Evolutionary conservation across 1,139 yeast species (phyloP), one percentile per base, ranked within the genome.

Genomic region (Debaryomyces udenii): DNA sequence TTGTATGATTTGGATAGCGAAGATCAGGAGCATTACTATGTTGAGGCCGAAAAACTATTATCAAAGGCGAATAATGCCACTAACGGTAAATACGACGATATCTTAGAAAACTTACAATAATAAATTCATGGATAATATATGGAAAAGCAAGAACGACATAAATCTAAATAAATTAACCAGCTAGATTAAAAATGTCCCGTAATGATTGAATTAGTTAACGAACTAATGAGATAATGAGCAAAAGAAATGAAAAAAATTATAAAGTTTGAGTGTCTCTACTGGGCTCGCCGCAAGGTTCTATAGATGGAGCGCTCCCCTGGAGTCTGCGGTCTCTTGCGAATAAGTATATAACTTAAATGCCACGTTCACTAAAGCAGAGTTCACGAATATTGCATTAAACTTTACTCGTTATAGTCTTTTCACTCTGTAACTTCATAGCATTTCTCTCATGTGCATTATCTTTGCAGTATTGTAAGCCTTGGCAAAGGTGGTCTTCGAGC

Each of bases 401-500:
- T 42, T 69, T 53, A 52, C 70, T 56, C 24, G 66, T 57, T 35
- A 71, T 61, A 32, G 78, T 72, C 47, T 73, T 64, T 50, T 72
- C 78, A 50, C 62, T 68, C 48, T 72, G 70, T 35, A 72, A 56
- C 48, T 65, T 66, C 64, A 64, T 55, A 34, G 68, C 70, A 50
- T 62, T 63, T 42, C 53, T 53, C 43, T 63, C 76, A 57, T 87
- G 95, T 51, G 89, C 83, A 53, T 78, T 81, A 55, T 88, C 91
- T 68, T 88, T 87, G 69, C 96, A 87, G 52, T 69, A 74, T 57
- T 85, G 87, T 47, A 89, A 76, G 6, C 94, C 95, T 45, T 76
- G 70, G 60, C 97, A 89, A 46, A 78, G 64, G 64, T 89, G 97
- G 62, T 85, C 89, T 63, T 89, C 97, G 64, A 89, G 73, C 45